Conservation (phyloP, 257 asterid species). For the Solanum stenotomum region DNA sequence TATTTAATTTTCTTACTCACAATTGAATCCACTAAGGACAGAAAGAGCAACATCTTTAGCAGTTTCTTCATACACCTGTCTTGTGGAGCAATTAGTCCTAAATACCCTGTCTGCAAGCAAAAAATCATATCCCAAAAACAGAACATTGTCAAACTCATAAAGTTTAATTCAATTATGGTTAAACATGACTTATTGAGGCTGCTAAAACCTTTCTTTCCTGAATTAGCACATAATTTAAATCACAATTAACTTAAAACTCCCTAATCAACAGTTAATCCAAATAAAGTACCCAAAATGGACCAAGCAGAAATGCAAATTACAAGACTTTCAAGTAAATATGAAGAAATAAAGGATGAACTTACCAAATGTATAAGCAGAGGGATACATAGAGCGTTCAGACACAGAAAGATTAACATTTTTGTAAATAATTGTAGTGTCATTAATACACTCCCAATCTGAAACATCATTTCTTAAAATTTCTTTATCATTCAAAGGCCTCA, state of each 20-base stretch:
- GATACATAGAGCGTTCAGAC: constrained; percentile 82
- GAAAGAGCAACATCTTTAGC: constrained; percentile 88
- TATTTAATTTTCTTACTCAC: constrained; percentile 33
- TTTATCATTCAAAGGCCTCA: constrained; percentile 76
- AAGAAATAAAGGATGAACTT: constrained; percentile 14
- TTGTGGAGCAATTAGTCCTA: constrained; percentile 59
- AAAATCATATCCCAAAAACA: neutral
- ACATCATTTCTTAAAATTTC: constrained; percentile 68
- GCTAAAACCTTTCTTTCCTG: neutral
- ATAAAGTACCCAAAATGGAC: neutral
- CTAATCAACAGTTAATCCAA: neutral
- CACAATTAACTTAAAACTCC: neutral
- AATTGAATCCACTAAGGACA: constrained; percentile 71
- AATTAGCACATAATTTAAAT: neutral
- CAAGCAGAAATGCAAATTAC: neutral
- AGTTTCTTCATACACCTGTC: constrained; percentile 83
- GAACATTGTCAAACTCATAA: neutral
- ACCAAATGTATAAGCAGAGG: constrained; percentile 81
- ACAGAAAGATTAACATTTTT: constrained; percentile 63
- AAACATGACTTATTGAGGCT: neutral
- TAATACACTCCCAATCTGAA: constrained; percentile 95
- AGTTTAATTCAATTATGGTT: neutral
- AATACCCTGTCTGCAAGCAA: constrained; percentile 65
- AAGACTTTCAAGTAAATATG: neutral
- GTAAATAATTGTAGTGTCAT: constrained; percentile 60